Base-by-base conservation (phyloP, 2,329 filamentous ascomycete genomes). In the Chrysoporthe austroafricana region DNA sequence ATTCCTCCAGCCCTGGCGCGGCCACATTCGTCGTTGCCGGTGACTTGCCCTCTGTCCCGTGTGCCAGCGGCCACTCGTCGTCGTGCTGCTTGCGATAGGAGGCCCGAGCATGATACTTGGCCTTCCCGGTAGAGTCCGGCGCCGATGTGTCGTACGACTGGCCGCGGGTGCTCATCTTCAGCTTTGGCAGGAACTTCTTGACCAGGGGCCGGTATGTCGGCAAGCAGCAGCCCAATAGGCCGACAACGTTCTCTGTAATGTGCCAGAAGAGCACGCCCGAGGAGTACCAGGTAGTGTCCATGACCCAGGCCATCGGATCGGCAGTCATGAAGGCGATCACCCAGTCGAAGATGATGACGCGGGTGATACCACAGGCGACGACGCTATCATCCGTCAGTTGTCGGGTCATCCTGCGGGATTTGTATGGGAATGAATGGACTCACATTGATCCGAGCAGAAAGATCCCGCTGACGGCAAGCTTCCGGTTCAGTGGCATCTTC, bases 181-280 rank as follows among this genome's bases (percentile, higher is more conserved):
- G 13, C 32, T 32, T 50, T 2, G 60, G 44, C 14, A 62, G 60
- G 46, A 50, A 39, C 46, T 52, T 63, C 34, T 42, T 42, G 18
- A 63, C 16, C 18, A 63, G 39, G 18, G 62, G 62, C 18, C 62
- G 26, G 48, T 56, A 63, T 14, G 62, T 63, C 1, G 62, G 62
- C 67, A 70, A 62, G 59, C 21, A 69, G n/a, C 61, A 63, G 14
- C 66, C 71, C 16, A 68, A 68, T n/a, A 69, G 70, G 42, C 70
- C 72, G 1, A 57, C 73, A 6, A 68, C 67, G 56, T 36, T 73
- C n/a, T 67, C 62, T 1, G 48, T 32, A n/a, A 63, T 42, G 62
- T 63, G 62, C 62, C 62, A 63, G 36, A 63, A 56, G 6, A 63
- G 34, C 7, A 48, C 43, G 36, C 62, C 62, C 11, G 62, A 52